Percentiles rank a stretch among this genome's conserved stretches.
Conservation (phyloP, 352 stramenopile species). For the Phytopythium mirpurense region DNA sequence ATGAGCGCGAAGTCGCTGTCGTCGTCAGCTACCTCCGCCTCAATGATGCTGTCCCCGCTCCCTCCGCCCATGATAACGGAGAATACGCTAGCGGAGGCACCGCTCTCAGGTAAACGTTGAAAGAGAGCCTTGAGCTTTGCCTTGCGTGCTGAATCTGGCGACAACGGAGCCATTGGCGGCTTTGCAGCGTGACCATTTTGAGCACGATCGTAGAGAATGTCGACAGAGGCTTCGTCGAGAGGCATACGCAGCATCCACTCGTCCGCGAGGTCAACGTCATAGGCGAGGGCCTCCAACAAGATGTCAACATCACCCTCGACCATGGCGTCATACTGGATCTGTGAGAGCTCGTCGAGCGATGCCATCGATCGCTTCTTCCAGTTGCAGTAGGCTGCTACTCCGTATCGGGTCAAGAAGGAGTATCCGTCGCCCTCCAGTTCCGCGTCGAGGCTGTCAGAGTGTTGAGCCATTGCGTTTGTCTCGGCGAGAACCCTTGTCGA, state of each 20-base stretch:
- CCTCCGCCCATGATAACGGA: conserved; percentile 30
- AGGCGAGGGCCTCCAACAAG: conserved; percentile 35
- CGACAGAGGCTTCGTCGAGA: conserved; percentile 4
- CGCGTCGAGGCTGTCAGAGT: background rate
- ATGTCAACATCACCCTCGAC: conserved; percentile 34
- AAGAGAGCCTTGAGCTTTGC: conserved; percentile 18
- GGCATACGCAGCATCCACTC: conserved; percentile 38
- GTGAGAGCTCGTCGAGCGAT: conserved; percentile 24
- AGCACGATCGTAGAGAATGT: conserved; percentile 15
- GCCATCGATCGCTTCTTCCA: conserved; percentile 26
- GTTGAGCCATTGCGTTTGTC: background rate
- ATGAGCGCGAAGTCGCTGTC: conserved; percentile 25
- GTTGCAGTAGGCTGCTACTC: conserved; percentile 33
- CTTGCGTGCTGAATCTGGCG: conserved; percentile 8
- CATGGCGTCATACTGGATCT: conserved; percentile 26
- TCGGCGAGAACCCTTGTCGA: background rate
- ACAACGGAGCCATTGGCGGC: background rate
- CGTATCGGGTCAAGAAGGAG: conserved; percentile 28
- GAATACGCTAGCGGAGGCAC: conserved; percentile 12
- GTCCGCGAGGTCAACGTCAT: conserved; percentile 26
- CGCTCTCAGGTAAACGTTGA: conserved; percentile 9
- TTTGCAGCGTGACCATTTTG: background rate
- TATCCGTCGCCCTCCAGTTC: conserved; percentile 9
- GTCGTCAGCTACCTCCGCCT: conserved; percentile 19
- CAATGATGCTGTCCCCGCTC: conserved; percentile 25